These are phyloP conservation scores for Linderniella brevidens DNA, from an alignment of 257 asterid species.

Conservation along the genomic window DNA sequence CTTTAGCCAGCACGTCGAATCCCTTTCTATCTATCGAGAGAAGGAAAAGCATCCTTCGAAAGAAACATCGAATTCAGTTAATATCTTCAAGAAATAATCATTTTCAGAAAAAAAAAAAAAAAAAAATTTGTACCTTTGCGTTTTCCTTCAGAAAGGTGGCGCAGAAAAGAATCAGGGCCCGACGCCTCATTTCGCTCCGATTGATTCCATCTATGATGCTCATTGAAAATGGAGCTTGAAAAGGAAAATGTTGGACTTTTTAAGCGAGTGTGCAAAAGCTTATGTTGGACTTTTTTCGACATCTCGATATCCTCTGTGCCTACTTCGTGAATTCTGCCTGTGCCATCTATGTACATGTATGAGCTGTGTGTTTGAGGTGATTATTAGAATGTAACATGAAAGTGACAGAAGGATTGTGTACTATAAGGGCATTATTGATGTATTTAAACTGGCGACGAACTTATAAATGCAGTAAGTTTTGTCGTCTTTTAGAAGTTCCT, in stretches of 20 bases:
- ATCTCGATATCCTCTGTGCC: slow-evolving; percentile 38
- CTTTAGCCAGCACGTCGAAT: slow-evolving; percentile 60
- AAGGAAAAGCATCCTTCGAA: slow-evolving; percentile 64
- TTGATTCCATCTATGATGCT: slow-evolving; percentile 81
- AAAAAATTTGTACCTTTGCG: slow-evolving; percentile 42
- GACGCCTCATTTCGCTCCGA: slow-evolving; percentile 64
- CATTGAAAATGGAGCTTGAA: slow-evolving; percentile 42
- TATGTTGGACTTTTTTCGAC: slow-evolving; percentile 25
- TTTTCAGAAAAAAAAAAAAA: not conserved
- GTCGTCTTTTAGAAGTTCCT: slow-evolving; percentile 38
- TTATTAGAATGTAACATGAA: not conserved
- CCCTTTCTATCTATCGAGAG: slow-evolving; percentile 72
- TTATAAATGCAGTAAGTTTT: slow-evolving; percentile 29
- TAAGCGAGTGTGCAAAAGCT: not conserved
- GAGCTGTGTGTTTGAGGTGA: slow-evolving; percentile 27
- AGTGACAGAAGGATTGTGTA: not conserved
- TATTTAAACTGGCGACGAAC: slow-evolving; percentile 41
- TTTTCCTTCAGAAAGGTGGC: slow-evolving; percentile 37
- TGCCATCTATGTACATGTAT: slow-evolving; percentile 45
- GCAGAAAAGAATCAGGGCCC: slow-evolving; percentile 80
- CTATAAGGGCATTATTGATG: slow-evolving; percentile 3
- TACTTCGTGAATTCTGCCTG: slow-evolving; percentile 38
- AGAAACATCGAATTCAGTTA: slow-evolving; percentile 9
- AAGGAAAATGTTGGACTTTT: slow-evolving; percentile 7
- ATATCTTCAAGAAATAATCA: slow-evolving; percentile 7